Conservation (phyloP, 2,329 filamentous ascomycete genomes). For the Penicillium sp. region DNA sequence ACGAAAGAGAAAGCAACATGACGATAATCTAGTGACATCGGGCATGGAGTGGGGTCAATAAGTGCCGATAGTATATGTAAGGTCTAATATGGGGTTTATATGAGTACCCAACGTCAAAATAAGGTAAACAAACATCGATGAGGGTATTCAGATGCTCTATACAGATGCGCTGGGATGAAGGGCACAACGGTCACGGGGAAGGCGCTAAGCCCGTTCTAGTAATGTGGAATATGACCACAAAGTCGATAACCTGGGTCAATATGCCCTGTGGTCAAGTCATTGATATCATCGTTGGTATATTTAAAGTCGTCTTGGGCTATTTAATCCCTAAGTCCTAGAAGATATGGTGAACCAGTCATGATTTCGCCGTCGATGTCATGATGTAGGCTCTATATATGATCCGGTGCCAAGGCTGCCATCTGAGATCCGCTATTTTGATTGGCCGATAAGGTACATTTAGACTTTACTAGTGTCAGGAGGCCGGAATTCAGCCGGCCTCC, state of each 20-base stretch:
- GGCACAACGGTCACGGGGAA: conserved; percentile 32
- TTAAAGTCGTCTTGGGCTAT: neutral
- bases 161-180: conserved; percentile 27
- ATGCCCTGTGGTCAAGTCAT: neutral
- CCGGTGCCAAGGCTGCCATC: conserved; percentile 20
- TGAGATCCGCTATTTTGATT: conserved; percentile 18
- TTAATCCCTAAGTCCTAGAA: neutral
- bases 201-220: conserved; percentile 27
- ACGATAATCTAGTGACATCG: conserved; percentile 27
- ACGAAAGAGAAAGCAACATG: conserved; percentile 34
- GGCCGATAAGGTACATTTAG: conserved; percentile 20
- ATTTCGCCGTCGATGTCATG: conserved; percentile 12
- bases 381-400: conserved; percentile 22
- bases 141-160: conserved; percentile 25
- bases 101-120: neutral
- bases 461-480: conserved; percentile 35
- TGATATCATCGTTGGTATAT: neutral
- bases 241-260: neutral
- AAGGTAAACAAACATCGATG: conserved; percentile 8
- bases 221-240: neutral
- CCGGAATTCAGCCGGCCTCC: conserved; percentile 47
- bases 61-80: neutral
- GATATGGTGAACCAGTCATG: neutral
- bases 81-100: neutral
- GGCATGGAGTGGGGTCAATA: conserved; percentile 9